Evolutionary conservation across 768 basidiomycete genomes (phyloP), one percentile per base, ranked within the genome.

Genomic region (Russula dissimulans): DNA sequence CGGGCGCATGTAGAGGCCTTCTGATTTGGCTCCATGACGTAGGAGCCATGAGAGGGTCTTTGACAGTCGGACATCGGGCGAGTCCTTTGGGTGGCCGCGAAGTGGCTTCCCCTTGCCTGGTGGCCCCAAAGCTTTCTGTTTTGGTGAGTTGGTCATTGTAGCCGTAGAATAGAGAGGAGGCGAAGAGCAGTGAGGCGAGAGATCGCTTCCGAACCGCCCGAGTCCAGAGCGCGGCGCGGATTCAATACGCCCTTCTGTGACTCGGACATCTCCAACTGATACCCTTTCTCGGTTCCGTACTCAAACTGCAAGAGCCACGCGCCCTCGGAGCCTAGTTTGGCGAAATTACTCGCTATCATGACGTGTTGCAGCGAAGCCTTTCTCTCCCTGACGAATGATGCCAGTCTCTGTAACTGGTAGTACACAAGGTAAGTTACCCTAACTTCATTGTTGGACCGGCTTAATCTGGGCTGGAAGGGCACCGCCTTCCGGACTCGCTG

Each of bases 1-100:
- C 34, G 77, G 68, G 8, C 95, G 82, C 75, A 97, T 87, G 4
- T 74, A 67, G 5, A 97, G 69, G 0, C 85, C 82, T 62, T 95
- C 86, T 41, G 81, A 82, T 64, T 82, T 77, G 18, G 94, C 92
- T 0, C 88, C 91, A 70, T 98, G 95, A 4, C 95, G 81, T n/a
- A 98, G 81, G 29, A 98, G 75, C 81, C 88, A 97, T 0, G 93
- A 87, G 9, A 98, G 74, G 0, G 90, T 89, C 72, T 97, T 97
- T 14, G 90, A 92, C 14, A 89, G 66, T 11, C 83, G 79, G 6
- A 88, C 81, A 51, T 87, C 83, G 0, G 81, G 83, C 4, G 82
- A 75, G 66, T 95, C 91, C 50, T 71, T 76, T 0, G 80, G 79
- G 18, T 77, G 72, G 15, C 88, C 88, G 51, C 84, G 79, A 41